Conservation (phyloP, 352 stramenopile species). For the Phytopythium chamaehyphon region DNA sequence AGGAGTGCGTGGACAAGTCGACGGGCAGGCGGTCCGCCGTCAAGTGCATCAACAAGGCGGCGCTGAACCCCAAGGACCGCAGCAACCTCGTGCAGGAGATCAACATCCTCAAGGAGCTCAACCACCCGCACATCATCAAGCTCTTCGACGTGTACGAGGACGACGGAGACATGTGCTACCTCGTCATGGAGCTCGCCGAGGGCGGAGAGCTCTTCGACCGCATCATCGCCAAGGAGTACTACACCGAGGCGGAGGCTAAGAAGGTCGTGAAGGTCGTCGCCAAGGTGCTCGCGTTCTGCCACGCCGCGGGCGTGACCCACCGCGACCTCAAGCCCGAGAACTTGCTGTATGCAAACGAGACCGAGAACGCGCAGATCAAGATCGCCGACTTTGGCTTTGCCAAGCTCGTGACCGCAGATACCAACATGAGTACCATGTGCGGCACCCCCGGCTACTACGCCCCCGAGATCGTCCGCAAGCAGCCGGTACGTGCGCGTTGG, state of each 20-base stretch:
- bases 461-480: slow-evolving; percentile 93
- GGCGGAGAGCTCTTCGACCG: slow-evolving; percentile 92
- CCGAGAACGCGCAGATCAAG: slow-evolving; percentile 90
- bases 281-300: slow-evolving; percentile 86
- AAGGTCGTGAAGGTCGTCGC: slow-evolving; percentile 82
- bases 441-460: slow-evolving; percentile 96
- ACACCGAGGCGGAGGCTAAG: slow-evolving; percentile 86
- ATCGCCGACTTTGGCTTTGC: slow-evolving; percentile 91
- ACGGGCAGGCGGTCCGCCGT: slow-evolving; percentile 61
- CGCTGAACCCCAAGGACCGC: slow-evolving; percentile 75
- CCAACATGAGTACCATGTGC: slow-evolving; percentile 86
- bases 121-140: slow-evolving; percentile 88
- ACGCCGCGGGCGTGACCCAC: slow-evolving; percentile 88
- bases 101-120: slow-evolving; percentile 76
- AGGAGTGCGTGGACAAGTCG: slow-evolving; percentile 53
- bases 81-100: slow-evolving; percentile 82
- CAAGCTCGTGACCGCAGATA: slow-evolving; percentile 75
- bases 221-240: slow-evolving; percentile 91
- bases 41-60: slow-evolving; percentile 83
- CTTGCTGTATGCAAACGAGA: slow-evolving; percentile 85
- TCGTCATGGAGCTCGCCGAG: slow-evolving; percentile 88
- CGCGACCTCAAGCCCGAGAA: slow-evolving; percentile 98
- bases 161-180: slow-evolving; percentile 64
- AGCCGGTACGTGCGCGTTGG: slow-evolving; percentile 32
- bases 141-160: slow-evolving; percentile 84